phyloP scores from a whole-genome alignment of 2,329 filamentous ascomycete genomes.

The Aureobasidium sp. region DNA sequence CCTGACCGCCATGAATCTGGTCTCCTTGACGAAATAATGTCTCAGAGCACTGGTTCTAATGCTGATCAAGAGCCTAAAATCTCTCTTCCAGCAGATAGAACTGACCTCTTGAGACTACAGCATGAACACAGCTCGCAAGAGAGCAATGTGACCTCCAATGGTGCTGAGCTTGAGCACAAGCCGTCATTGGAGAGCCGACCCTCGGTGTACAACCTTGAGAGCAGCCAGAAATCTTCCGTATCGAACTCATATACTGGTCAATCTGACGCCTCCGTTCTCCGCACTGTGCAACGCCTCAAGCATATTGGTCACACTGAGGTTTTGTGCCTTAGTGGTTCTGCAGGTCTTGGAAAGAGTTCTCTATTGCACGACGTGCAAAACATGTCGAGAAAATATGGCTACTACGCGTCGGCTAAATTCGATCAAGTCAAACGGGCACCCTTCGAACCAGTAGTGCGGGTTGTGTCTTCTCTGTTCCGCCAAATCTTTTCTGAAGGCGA shows the following conservation, averaged over 20 bases:
- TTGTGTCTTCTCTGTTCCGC: constrained; percentile 53
- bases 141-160: background rate
- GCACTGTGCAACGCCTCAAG: constrained; percentile 40
- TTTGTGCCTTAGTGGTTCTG: constrained; percentile 47
- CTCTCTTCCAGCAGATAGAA: background rate
- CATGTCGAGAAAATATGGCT: constrained; percentile 48
- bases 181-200: constrained; percentile 13
- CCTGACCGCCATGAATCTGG: constrained; percentile 22
- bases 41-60: constrained; percentile 30
- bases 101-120: background rate
- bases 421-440: constrained; percentile 51
- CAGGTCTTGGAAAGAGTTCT: constrained; percentile 53
- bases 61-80: constrained; percentile 1
- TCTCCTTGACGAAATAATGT: constrained; percentile 35
- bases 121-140: constrained; percentile 23
- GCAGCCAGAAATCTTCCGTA: background rate
- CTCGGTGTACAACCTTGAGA: background rate
- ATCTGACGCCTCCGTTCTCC: constrained; percentile 20
- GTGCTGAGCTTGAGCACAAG: constrained; percentile 9
- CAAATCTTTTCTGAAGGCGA: constrained; percentile 59
- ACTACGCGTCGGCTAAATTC: constrained; percentile 53
- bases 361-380: constrained; percentile 51
- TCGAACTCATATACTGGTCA: background rate
- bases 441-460: constrained; percentile 52
- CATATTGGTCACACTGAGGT: constrained; percentile 51